Evolutionary conservation across 371 early-diverging fungal species (phyloP).

Genomic region (Mucor plumbeus): DNA sequence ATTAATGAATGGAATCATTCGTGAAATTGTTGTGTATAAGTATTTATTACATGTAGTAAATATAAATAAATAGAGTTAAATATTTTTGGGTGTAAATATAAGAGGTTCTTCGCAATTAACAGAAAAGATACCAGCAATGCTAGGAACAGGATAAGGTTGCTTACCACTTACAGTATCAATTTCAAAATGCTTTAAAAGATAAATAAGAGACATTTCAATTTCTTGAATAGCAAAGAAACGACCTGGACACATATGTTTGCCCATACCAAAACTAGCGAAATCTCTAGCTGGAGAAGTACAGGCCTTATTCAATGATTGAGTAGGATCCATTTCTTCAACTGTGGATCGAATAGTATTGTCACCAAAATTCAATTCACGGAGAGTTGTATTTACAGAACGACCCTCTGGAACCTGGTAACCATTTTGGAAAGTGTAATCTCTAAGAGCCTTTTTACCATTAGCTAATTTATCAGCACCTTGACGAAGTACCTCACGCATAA

Average conservation of each 20-base stretch:
- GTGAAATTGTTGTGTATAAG: neutral
- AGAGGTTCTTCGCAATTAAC: slow-evolving; percentile 32
- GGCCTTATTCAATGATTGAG: slow-evolving; percentile 18
- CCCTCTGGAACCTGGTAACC: slow-evolving; percentile 49
- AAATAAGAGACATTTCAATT: slow-evolving; percentile 42
- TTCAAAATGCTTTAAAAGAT: slow-evolving; percentile 32
- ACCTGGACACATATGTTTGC: slow-evolving; percentile 43
- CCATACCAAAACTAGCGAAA: slow-evolving; percentile 41
- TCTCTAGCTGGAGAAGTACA: slow-evolving; percentile 34
- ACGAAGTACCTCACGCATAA: slow-evolving; percentile 43
- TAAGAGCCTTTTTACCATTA: slow-evolving; percentile 32
- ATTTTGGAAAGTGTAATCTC: slow-evolving; percentile 39
- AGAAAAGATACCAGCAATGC: slow-evolving; percentile 25
- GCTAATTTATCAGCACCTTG: slow-evolving; percentile 43
- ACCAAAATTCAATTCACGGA: slow-evolving; percentile 41
- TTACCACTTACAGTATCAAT: slow-evolving; percentile 30
- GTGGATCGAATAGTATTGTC: slow-evolving; percentile 16
- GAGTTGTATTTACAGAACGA: slow-evolving; percentile 26
- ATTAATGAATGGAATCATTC: neutral
- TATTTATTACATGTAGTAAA: neutral
- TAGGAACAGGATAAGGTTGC: slow-evolving; percentile 21
- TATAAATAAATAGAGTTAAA: neutral
- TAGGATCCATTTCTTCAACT: slow-evolving; percentile 38
- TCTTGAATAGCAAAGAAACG: slow-evolving; percentile 60
- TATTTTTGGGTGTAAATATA: slow-evolving; percentile 23